Conservation (phyloP, 2,329 filamentous ascomycete species). For the Kalaharituber pfeilii region DNA sequence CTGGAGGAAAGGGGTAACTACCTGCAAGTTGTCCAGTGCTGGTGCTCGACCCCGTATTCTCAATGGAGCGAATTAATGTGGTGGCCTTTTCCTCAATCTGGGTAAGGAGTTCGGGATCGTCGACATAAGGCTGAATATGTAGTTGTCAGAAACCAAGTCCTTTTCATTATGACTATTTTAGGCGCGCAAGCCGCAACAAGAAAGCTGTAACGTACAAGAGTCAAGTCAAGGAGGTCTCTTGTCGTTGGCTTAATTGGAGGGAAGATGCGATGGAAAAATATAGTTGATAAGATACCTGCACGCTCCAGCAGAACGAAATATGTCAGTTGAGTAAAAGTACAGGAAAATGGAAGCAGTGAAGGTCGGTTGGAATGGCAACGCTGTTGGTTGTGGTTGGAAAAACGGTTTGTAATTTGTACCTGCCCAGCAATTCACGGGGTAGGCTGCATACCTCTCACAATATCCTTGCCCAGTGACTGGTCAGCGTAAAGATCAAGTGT, state of each 20-base stretch:
- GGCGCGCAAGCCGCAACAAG: neutral
- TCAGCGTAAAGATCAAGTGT: conserved; percentile 88
- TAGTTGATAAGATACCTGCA: conserved; percentile 73
- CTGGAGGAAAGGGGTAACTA: conserved; percentile 2
- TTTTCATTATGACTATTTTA: neutral
- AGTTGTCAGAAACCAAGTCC: neutral
- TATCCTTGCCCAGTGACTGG: conserved; percentile 71
- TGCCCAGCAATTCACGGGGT: conserved; percentile 1
- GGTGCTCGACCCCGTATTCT: conserved; percentile 16
- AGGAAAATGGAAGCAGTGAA: neutral
- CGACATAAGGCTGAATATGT: conserved; percentile 47
- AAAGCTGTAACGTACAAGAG: conserved; percentile 33
- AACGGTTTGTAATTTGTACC: no score
- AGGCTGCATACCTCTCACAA: conserved; percentile 60
- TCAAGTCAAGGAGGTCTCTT: conserved; percentile 77
- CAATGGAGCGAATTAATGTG: conserved; percentile 45
- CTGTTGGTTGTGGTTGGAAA: no score
- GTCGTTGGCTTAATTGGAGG: conserved; percentile 65
- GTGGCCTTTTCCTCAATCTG: conserved; percentile 78
- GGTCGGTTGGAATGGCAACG: neutral
- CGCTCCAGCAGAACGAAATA: neutral
- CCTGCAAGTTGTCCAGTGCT: conserved; percentile 19
- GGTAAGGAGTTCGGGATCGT: conserved; percentile 79
- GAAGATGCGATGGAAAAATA: conserved; percentile 98
- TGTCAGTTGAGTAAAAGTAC: neutral